Evolutionary conservation across 2,329 filamentous ascomycete species (phyloP), one percentile per base, ranked within the genome.

Genomic region (Colletotrichum sp.): DNA sequence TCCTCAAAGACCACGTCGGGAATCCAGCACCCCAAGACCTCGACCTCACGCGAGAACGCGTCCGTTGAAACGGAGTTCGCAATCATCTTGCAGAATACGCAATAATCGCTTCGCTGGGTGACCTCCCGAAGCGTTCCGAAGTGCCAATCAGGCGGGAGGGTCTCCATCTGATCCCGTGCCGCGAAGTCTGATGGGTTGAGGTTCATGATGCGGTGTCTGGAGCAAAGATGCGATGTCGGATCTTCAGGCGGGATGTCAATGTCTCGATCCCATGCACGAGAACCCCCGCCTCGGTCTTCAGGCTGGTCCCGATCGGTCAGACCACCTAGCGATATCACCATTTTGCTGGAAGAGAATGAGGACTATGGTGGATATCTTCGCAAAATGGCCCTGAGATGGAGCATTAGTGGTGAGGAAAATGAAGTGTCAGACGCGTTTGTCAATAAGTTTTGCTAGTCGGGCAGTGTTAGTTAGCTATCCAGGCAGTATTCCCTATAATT

Each of bases 241-340:
- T 48, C 44, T 48, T 48, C 19, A 13, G 44, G 44, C n/a, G 44
- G 44, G 11, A 48, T 48, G n/a, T 48, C 44, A 22, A 48, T 48
- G 0, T 48, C 44, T 48, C 44, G n/a, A 22, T 48, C 44, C 44
- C 44, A 48, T 22, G 44, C 44, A 6, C 44, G 44, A 48, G n/a
- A 48, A 22, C 19, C 19, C 0, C 9, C 9, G 11, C 0, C 39
- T 1, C 0, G 39, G 0, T 48, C n/a, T 3, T 48, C 44, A 22
- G 44, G 44, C 44, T 48, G 44, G n/a, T 0, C 6, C 0, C 0
- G 1, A 1, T 9, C 0, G 44, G 9, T 6, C 44, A 5, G 44
- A 48, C 44, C 19, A 3, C 44, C 19, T 22, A 48, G 22, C 19
- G 44, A 3, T 13, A 48, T 48, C 44, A 48, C 44, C 44, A 48